Evolutionary conservation across 768 basidiomycete species (phyloP).

Genomic region (Collybiopsis confluens): DNA sequence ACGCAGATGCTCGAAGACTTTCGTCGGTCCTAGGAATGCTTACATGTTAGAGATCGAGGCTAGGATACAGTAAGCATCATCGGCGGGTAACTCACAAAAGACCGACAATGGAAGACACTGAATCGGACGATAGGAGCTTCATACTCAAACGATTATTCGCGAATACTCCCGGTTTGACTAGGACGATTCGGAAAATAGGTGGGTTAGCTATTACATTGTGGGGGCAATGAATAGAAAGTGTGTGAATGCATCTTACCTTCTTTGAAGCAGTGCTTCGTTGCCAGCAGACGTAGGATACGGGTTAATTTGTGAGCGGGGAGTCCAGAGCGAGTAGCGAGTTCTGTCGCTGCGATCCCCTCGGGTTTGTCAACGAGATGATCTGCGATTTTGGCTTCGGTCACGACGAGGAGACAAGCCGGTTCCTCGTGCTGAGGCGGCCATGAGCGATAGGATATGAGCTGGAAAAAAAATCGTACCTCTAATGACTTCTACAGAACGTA

Average conservation of each 20-base stretch:
- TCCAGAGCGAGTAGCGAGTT: constrained; percentile 24
- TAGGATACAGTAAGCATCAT: not conserved
- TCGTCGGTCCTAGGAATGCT: constrained; percentile 14
- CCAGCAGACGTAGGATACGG: constrained; percentile 34
- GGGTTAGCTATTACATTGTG: not conserved
- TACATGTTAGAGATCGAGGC: not conserved
- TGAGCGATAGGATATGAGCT: not conserved
- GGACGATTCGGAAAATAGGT: not conserved
- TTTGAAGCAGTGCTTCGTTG: constrained; percentile 35
- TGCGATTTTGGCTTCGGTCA: constrained; percentile 29
- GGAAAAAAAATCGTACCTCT: not conserved
- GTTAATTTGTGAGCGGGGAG: constrained; percentile 32
- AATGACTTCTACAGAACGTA: constrained; percentile 13
- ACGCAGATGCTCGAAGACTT: constrained; percentile 16
- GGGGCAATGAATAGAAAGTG: not conserved
- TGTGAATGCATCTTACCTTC: constrained; percentile 26
- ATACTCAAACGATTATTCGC: constrained; percentile 39
- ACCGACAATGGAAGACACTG: constrained; percentile 20
- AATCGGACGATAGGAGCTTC: constrained; percentile 26
- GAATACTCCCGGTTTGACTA: constrained; percentile 32
- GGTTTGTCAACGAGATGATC: constrained; percentile 33
- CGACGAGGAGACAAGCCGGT: constrained; percentile 30
- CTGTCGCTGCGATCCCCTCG: constrained; percentile 30
- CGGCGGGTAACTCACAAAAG: constrained; percentile 22
- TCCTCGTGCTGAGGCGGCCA: constrained; percentile 21